Base-by-base conservation (phyloP, 73 alveolate genomes). In the Uronychia setigera region DNA sequence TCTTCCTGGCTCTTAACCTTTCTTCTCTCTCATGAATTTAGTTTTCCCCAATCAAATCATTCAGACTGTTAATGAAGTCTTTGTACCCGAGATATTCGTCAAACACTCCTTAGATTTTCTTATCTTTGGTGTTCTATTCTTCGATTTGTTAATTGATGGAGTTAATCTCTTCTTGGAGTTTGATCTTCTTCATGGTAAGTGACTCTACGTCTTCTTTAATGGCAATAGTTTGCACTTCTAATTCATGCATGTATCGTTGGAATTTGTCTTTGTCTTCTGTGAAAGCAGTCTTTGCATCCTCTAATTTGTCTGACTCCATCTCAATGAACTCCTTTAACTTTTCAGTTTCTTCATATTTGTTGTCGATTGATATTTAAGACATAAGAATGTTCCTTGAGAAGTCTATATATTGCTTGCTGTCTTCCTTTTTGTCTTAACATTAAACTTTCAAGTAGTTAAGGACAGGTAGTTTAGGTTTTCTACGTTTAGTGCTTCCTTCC, bases 251-350 rank as follows among this genome's bases (percentile, higher is more conserved):
- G 27, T 76, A 76, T 9, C 32, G 28, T 5, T 76, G 27, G 59
- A 76, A 76, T 30, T 32, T 26, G 1, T 76, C 32, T 5, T 32
- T 26, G 59, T 76, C 81, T 27, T 76, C 81, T 9, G 28, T 58
- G 31, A 76, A 76, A 11, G 81, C 81, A 26, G 32, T 30, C 27
- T 76, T 76, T 9, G 81, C 81, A 30, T 76, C 81, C 1, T 76
- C 28, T 1, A 76, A 27, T 13, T 58, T 1, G 1, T 30, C 81
- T 25, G 5, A 35, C 30, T 76, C 81, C 81, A 76, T 76, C 5
- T 26, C 59, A 31, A 76, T 76, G 81, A 76, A 76, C 32, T 76
- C 81, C 28, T 76, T 76, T 5, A 76, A 27, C n/a, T 32, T 26
- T 30, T 76, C 29, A 13, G 58, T 26, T 76, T 76, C 81, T 30